Evolutionary conservation across 202 grass and related monocot species (phyloP), one percentile per base, ranked within the genome.

Genomic region (Alloteropsis angusta): DNA sequence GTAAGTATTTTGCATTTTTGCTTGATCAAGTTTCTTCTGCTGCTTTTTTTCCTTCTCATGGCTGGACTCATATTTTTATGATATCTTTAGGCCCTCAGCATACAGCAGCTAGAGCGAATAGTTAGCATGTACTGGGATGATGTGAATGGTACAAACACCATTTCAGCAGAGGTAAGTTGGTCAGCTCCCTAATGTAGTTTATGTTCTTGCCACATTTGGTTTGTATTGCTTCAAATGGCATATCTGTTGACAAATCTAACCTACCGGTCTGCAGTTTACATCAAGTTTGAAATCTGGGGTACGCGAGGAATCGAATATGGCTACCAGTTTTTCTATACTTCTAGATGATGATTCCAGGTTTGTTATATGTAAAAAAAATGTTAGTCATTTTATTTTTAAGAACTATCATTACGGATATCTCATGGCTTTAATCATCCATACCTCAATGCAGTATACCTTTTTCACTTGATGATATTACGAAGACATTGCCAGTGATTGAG

Each of bases 71-170:
- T 81, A 44, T 71, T 49, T 68, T 87, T 60, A 83, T 71, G 75
- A 60, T 84, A 49, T 82, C 72, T 83, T 77, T 85, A 97, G 93
- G 83, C 83, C 39, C 93, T 97, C 59, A 93, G 86, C 74, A 88
- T 87, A 79, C 90, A 93, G 56, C 93, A 97, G 76, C 83, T 97
- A 77, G 89, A 97, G 56, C 88, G 93, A 67, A 88, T 97, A 70
- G 90, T 92, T 80, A 76, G 88, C 74, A 89, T 90, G 88, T 97
- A 97, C 56, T 91, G 89, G 88, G 93, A 97, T 86, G 93, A 97
- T 37, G 86, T 93, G 78, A 93, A 93, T 87, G 93, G 91, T 74
- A 90, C 93, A 48, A 93, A 93, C 26, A 84, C 83, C 81, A 82
- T 97, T 44, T 97, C 93, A 80, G 84, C 87, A 60, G 86, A 97